phyloP scores from a whole-genome alignment of 2,329 filamentous ascomycete genomes.

The Neurospora sp. region DNA sequence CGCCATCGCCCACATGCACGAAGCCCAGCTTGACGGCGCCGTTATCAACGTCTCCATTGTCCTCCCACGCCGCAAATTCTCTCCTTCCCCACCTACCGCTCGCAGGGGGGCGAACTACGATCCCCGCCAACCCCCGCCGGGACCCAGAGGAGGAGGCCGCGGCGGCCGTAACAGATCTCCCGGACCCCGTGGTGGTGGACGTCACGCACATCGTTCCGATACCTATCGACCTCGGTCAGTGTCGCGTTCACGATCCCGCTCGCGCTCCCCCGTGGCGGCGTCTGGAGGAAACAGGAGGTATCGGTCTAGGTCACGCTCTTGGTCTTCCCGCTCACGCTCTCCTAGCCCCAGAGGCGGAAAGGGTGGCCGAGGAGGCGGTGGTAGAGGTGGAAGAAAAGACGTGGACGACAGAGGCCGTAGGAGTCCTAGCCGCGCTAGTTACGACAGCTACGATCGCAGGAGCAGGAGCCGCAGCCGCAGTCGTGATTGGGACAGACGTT shows the following conservation, averaged over 20 bases:
- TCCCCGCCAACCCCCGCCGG: slow-evolving; percentile 37
- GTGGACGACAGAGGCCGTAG: slow-evolving; percentile 25
- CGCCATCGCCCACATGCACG: slow-evolving; percentile 94
- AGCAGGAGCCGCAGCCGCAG: slow-evolving; percentile 14
- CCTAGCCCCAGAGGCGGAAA: slow-evolving; percentile 23
- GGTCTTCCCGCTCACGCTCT: slow-evolving; percentile 24
- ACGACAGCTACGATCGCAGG: slow-evolving; percentile 31
- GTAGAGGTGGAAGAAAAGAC: slow-evolving; percentile 23
- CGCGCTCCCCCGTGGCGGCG: slow-evolving; percentile 26
- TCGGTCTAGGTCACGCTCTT: slow-evolving; percentile 36
- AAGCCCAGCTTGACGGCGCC: slow-evolving; percentile 82
- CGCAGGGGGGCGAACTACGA: slow-evolving; percentile 52
- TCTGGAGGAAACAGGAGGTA: slow-evolving; percentile 27
- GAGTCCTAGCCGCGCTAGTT: slow-evolving; percentile 40
- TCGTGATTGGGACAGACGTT: slow-evolving; percentile 9
- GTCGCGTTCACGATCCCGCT: slow-evolving; percentile 40
- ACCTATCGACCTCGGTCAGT: slow-evolving; percentile 53
- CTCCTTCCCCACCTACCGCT: slow-evolving; percentile 64
- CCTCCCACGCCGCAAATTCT: slow-evolving; percentile 73
- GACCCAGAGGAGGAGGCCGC: slow-evolving; percentile 21
- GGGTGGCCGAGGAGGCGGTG: slow-evolving; percentile 19
- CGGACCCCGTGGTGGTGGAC: slow-evolving; percentile 10
- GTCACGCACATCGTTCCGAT: slow-evolving; percentile 38
- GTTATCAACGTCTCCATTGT: slow-evolving; percentile 83
- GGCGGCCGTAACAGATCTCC: slow-evolving; percentile 17